Evolutionary conservation across 345 rosid species (phyloP), one percentile per base, ranked within the genome.

Genomic region (Heritiera fomes): DNA sequence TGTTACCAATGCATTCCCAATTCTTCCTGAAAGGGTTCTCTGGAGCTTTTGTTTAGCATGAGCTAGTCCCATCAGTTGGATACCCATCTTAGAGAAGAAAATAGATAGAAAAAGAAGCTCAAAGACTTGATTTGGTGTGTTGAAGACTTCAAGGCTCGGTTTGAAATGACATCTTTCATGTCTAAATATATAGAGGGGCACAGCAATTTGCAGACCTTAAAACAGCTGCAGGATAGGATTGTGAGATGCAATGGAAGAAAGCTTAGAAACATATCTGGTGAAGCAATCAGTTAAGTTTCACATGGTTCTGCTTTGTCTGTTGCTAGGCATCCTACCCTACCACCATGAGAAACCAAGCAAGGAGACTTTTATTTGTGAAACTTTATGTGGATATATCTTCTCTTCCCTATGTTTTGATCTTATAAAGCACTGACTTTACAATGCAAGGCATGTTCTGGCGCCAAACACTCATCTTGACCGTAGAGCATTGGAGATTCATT

Each of bases 291-390:
- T 78, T 77, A 80, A 85, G 81, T 74, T 78, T 85, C 97, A 92
- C 94, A 92, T 92, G 97, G 87, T 67, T 68, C 63, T 87, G 93
- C 87, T 83, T 87, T 89, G 84, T 83, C 86, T 76, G 69, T 73
- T 80, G 47, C 71, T 23, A 49, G 87, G 79, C 88, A 83, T 4
- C 46, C 82, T 81, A 78, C 59, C 91, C 89, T 82, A 80, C 86
- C 78, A 83, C 69, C 75, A 77, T 7, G 15, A 20, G 43, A 49
- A 28, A 49, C 12, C 59, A 4, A 30, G 30, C 43, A 34, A 52
- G 46, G 38, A 59, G 76, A 14, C 12, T 38, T 34, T 63, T 64
- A 40, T 41, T 76, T 76, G 71, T 63, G 47, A 49, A 71, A 9
- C 40, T 38, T 64, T 63, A 63, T 64, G 6, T 63, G 41, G 28